Conservation (phyloP, 345 rosid species). For the Camelina hispida region DNA sequence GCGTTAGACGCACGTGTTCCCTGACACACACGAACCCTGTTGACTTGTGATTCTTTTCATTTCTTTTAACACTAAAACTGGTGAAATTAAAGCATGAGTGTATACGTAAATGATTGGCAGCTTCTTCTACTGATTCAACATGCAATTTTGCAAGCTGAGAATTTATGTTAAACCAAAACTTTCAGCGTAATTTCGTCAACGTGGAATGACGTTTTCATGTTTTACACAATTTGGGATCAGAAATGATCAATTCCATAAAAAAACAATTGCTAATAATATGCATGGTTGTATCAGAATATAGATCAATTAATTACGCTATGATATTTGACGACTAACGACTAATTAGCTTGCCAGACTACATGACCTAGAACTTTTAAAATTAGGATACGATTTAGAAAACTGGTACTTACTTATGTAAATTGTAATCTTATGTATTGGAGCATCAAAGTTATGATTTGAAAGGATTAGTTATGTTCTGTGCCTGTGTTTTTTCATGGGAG, state of each 20-base stretch:
- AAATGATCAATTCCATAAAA: neutral
- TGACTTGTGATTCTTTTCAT: neutral
- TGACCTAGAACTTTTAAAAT: neutral
- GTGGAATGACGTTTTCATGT: neutral
- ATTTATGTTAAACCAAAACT: neutral
- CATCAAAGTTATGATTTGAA: neutral
- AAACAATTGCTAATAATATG: neutral
- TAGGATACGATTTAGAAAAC: too few species aligned
- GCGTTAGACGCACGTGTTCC: conserved; percentile 27
- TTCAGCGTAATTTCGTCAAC: too few species aligned
- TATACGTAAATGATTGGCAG: neutral
- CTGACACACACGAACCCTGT: conserved; percentile 10
- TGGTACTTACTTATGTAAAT: neutral
- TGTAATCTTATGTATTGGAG: neutral
- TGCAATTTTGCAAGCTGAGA: neutral
- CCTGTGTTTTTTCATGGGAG: neutral
- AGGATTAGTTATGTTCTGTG: neutral
- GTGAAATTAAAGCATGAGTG: neutral
- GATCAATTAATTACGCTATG: neutral
- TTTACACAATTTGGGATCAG: neutral
- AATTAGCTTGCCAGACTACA: neutral
- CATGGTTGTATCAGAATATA: neutral
- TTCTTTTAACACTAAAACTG: neutral
- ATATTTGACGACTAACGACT: neutral
- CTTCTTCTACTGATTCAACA: neutral